Percentiles rank a stretch among this genome's conserved stretches.
phyloP scores from a whole-genome alignment of 805 yeast species.

The Komagataella pastoris region DNA sequence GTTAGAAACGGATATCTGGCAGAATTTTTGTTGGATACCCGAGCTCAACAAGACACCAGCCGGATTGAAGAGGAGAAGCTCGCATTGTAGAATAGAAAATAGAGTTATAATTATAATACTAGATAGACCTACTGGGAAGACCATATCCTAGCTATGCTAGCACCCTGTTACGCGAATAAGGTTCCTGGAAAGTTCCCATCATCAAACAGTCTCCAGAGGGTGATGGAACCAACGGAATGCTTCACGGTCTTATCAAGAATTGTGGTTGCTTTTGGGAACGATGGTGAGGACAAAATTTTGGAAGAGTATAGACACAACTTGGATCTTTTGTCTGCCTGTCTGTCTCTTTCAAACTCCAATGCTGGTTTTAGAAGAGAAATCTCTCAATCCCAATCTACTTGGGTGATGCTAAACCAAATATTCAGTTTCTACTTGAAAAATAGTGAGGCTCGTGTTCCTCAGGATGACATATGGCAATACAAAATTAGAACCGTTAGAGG shows the following conservation, averaged over 20 bases:
- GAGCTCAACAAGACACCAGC: slow-evolving; percentile 1
- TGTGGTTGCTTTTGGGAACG: not conserved
- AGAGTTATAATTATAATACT: not conserved
- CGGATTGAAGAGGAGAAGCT: not conserved
- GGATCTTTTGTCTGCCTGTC: not conserved
- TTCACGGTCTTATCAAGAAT: not conserved
- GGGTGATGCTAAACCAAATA: not conserved
- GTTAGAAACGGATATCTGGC: slow-evolving; percentile 41
- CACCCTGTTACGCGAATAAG: not conserved
- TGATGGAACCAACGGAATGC: not conserved
- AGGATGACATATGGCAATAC: not conserved
- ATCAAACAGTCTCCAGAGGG: not conserved
- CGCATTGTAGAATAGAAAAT: not conserved
- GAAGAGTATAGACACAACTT: not conserved
- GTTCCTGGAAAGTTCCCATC: too few relatives aligned
- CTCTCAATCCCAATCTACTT: not conserved
- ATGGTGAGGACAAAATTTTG: too few relatives aligned
- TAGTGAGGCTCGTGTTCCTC: not conserved
- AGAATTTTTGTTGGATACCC: slow-evolving; percentile 28
- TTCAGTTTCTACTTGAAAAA: not conserved
- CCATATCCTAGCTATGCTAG: too few relatives aligned
- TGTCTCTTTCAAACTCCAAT: not conserved
- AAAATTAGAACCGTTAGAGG: not conserved
- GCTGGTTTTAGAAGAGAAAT: not conserved
- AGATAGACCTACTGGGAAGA: not conserved